phyloP scores from a whole-genome alignment of 805 yeast genomes.

The Maudiozyma barnettii region DNA sequence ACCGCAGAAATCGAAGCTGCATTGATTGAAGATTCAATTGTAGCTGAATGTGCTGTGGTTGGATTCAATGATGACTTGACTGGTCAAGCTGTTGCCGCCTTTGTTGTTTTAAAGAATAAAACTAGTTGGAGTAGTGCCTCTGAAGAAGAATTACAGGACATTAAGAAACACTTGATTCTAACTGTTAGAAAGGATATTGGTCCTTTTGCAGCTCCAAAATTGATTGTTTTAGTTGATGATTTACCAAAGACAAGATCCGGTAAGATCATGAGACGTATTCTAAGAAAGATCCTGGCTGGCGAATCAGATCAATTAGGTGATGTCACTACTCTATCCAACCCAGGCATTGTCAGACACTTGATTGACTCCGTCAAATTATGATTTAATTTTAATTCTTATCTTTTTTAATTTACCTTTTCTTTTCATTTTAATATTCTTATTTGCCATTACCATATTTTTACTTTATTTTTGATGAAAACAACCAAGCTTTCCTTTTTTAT shows the following conservation, averaged over 20 bases:
- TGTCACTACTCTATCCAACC: conserved; percentile 67
- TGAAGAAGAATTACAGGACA: conserved; percentile 40
- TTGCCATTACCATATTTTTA: too few species aligned
- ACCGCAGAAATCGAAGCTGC: conserved; percentile 87
- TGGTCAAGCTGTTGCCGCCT: conserved; percentile 81
- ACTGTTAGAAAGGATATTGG: conserved; percentile 75
- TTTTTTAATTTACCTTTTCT: not conserved
- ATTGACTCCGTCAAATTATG: conserved; percentile 40
- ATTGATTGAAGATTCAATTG: conserved; percentile 57
- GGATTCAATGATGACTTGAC: conserved; percentile 78
- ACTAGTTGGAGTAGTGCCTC: conserved; percentile 24
- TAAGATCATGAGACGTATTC: conserved; percentile 78
- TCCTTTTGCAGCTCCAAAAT: conserved; percentile 79
- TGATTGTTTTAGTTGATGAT: conserved; percentile 61
- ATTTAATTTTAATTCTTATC: not conserved
- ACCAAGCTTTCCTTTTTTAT: too few species aligned
- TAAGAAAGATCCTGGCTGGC: conserved; percentile 63
- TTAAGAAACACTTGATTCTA: conserved; percentile 54
- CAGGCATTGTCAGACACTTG: conserved; percentile 59
- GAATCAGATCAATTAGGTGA: conserved; percentile 80
- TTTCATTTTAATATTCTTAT: not conserved
- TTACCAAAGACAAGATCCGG: conserved; percentile 83
- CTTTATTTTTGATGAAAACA: too few species aligned
- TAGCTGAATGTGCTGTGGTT: conserved; percentile 75
- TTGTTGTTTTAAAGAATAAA: conserved; percentile 59